Evolutionary conservation across 2,329 filamentous ascomycete species (phyloP).

Genomic region (Ophidiomyces ophidiicola): DNA sequence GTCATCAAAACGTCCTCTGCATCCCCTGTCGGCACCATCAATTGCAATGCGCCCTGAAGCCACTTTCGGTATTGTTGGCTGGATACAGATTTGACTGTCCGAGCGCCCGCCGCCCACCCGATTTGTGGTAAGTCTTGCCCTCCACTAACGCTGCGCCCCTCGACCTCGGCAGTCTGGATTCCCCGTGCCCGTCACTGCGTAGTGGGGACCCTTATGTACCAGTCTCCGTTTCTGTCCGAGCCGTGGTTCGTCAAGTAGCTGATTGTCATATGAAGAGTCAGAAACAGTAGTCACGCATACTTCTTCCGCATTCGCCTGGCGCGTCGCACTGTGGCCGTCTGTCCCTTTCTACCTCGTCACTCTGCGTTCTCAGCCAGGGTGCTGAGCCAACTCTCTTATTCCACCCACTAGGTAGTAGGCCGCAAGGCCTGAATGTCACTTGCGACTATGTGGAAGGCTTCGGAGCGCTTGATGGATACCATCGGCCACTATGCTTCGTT

Average conservation of each 20-base stretch:
- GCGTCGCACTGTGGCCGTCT: too few species aligned
- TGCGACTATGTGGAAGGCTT: conserved; percentile 74
- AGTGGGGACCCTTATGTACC: conserved; percentile 2
- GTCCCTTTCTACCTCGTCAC: not conserved
- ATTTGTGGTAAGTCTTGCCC: conserved; percentile 3
- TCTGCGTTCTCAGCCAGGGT: too few species aligned
- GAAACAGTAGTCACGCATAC: not conserved
- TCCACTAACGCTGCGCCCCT: not conserved
- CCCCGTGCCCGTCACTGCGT: not conserved
- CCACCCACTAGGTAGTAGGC: not conserved
- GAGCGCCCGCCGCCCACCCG: conserved; percentile 8
- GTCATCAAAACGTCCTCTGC: too few species aligned
- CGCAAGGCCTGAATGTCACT: conserved; percentile 7
- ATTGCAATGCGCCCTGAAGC: not conserved
- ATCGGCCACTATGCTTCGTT: conserved; percentile 96
- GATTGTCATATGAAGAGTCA: conserved; percentile 8
- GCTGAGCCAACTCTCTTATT: too few species aligned
- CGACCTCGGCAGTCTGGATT: conserved; percentile 9
- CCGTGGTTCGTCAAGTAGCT: conserved; percentile 1
- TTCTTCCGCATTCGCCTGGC: not conserved
- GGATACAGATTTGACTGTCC: not conserved
- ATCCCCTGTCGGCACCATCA: not conserved
- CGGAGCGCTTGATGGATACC: conserved; percentile 84
- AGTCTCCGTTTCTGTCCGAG: conserved; percentile 12
- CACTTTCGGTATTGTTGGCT: not conserved